Evolutionary conservation across 2,329 filamentous ascomycete species (phyloP).

Genomic region (Huntiella savannae): DNA sequence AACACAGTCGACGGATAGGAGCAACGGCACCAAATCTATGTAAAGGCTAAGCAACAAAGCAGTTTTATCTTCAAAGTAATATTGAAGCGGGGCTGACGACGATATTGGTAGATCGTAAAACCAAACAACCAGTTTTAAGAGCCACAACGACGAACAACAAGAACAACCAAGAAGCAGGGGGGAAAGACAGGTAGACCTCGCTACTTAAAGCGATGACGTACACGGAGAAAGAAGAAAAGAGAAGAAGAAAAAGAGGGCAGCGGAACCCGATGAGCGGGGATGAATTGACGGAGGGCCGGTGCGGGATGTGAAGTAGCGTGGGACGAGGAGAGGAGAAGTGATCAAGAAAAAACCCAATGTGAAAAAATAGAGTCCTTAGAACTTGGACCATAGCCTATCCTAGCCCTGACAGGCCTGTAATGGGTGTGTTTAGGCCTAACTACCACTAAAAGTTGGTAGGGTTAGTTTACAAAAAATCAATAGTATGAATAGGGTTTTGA

Average conservation of each 20-base stretch:
- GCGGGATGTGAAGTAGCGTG: constrained; percentile 9
- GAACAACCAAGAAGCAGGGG: neutral
- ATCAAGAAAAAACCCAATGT: neutral
- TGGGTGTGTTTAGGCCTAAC: no score
- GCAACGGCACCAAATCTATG: neutral
- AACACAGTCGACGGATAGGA: constrained; percentile 1
- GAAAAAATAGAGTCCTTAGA: no score
- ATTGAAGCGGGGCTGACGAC: neutral
- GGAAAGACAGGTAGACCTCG: constrained; percentile 7
- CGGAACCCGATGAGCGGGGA: constrained; percentile 10
- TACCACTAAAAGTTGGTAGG: no score
- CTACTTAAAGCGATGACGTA: constrained; percentile 6
- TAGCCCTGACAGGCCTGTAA: no score
- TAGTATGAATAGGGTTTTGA: no score
- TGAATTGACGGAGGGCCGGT: constrained; percentile 10
- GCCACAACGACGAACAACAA: constrained; percentile 8
- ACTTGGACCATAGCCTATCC: no score
- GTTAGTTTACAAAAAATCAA: no score
- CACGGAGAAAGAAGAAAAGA: neutral
- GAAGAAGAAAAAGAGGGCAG: constrained; percentile 10
- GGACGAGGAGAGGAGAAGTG: constrained; percentile 6
- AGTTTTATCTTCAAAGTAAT: neutral
- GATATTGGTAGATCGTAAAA: constrained; percentile 4
- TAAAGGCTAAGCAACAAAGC: neutral
- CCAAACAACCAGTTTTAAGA: constrained; percentile 3